These are phyloP conservation scores for Debaryomyces singareniensis DNA, from an alignment of 1,139 yeast genomes.

Conservation along the genomic window DNA sequence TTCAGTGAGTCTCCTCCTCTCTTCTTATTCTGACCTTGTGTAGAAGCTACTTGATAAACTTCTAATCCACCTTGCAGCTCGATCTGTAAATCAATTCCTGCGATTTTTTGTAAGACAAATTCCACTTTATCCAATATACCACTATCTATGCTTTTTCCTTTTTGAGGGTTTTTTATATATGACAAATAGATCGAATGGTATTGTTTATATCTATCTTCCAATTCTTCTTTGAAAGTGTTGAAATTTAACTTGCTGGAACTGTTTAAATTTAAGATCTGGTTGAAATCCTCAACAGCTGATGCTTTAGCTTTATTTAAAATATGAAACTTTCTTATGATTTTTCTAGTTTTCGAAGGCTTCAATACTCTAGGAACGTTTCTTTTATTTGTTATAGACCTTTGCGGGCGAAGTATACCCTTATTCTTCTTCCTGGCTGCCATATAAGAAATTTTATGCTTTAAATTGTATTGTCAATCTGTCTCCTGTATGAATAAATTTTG, in stretches of 20 bases:
- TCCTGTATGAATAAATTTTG: too few relatives aligned
- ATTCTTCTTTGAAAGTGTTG: conserved; percentile 18
- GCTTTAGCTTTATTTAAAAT: conserved; percentile 48
- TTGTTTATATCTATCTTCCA: too few relatives aligned
- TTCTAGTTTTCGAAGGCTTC: conserved; percentile 64
- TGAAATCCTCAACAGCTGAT: conserved; percentile 24
- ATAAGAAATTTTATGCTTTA: not conserved
- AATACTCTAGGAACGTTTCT: conserved; percentile 25
- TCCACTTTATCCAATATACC: not conserved
- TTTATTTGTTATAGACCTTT: conserved; percentile 27
- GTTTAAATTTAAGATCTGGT: conserved; percentile 6
- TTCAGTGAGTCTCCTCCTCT: conserved; percentile 93
- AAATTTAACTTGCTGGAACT: conserved; percentile 16
- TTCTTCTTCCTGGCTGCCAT: conserved; percentile 9
- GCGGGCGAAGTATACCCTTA: conserved; percentile 13
- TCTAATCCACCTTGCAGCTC: conserved; percentile 60
- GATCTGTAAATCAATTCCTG: conserved; percentile 55
- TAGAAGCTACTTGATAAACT: conserved; percentile 81
- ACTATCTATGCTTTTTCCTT: too few relatives aligned
- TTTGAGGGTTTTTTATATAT: too few relatives aligned
- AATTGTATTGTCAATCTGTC: too few relatives aligned
- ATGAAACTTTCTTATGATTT: conserved; percentile 64
- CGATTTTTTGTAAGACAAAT: conserved; percentile 28
- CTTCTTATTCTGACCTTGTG: conserved; percentile 67
- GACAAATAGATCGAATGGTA: too few relatives aligned